A percentile compares a stretch with the other conserved stretches of the same genome.
These are phyloP conservation scores for Talaromyces sp. DNA, from an alignment of 2,329 filamentous ascomycete genomes.

Conservation along the genomic window DNA sequence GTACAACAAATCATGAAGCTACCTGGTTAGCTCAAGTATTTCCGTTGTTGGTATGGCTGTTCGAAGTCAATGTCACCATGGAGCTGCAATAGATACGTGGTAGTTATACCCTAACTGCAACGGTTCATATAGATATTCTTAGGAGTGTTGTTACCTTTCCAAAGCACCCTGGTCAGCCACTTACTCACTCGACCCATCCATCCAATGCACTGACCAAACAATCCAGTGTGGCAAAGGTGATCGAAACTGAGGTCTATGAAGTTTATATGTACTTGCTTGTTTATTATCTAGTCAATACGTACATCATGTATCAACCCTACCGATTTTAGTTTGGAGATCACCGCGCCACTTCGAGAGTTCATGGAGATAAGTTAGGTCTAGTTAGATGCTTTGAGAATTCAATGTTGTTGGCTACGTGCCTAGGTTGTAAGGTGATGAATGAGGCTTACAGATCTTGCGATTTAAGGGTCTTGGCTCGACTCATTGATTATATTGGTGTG, in stretches of 20 bases:
- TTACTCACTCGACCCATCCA: no score
- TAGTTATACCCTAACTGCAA: no score
- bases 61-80: neutral
- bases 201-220: neutral
- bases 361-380: no score
- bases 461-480: neutral
- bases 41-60: neutral
- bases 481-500: neutral
- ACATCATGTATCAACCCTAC: neutral
- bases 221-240: neutral
- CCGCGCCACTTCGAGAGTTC: neutral
- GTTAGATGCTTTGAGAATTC: no score
- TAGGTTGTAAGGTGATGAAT: neutral
- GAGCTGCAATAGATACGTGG: no score
- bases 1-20: neutral
- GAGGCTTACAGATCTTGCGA: neutral
- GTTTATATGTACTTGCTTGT: neutral
- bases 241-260: neutral
- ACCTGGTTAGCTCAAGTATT: neutral
- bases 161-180: no score
- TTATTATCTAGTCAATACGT: neutral
- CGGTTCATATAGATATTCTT: no score
- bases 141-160: no score
- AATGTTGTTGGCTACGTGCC: no score
- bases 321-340: neutral